Percentiles rank a stretch among this genome's conserved stretches.
These are phyloP conservation scores for Pichia sp. DNA, from an alignment of 1,139 yeast species.

Conservation along the genomic window DNA sequence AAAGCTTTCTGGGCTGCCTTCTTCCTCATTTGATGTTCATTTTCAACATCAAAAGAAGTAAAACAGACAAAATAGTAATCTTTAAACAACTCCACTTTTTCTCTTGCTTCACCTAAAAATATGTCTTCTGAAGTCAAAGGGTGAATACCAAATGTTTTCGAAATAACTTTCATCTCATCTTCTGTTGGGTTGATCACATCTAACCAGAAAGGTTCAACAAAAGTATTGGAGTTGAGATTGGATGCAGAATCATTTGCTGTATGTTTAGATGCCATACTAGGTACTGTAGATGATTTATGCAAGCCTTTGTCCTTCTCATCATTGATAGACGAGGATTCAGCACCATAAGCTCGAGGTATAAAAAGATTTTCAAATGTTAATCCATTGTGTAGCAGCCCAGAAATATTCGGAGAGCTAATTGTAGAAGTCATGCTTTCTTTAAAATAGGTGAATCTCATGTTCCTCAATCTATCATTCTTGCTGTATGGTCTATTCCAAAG, in stretches of 20 bases:
- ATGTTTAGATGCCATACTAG: background rate
- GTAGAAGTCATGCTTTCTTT: constrained; percentile 85
- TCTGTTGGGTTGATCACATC: constrained; percentile 92
- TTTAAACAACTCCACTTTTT: constrained; percentile 86
- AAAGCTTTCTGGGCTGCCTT: constrained; percentile 21
- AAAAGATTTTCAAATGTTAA: constrained; percentile 42
- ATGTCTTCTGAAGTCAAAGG: constrained; percentile 96
- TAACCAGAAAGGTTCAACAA: constrained; percentile 66
- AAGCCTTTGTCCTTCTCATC: constrained; percentile 5
- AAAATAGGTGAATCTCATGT: constrained; percentile 78
- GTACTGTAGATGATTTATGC: constrained; percentile 1
- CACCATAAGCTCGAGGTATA: constrained; percentile 32
- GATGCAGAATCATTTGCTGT: constrained; percentile 3
- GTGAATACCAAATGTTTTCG: constrained; percentile 89
- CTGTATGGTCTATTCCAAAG: constrained; percentile 52
- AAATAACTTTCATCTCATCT: constrained; percentile 88
- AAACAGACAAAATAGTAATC: constrained; percentile 90
- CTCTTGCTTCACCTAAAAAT: constrained; percentile 87
- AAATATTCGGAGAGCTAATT: constrained; percentile 80
- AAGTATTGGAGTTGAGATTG: background rate
- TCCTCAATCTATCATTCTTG: constrained; percentile 34
- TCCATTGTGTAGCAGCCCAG: constrained; percentile 63
- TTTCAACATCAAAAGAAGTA: constrained; percentile 82
- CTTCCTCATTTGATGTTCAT: constrained; percentile 48
- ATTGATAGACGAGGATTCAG: background rate